Conservation (phyloP, 495 filamentous ascomycete species). For the Venustampulla echinocandica region DNA sequence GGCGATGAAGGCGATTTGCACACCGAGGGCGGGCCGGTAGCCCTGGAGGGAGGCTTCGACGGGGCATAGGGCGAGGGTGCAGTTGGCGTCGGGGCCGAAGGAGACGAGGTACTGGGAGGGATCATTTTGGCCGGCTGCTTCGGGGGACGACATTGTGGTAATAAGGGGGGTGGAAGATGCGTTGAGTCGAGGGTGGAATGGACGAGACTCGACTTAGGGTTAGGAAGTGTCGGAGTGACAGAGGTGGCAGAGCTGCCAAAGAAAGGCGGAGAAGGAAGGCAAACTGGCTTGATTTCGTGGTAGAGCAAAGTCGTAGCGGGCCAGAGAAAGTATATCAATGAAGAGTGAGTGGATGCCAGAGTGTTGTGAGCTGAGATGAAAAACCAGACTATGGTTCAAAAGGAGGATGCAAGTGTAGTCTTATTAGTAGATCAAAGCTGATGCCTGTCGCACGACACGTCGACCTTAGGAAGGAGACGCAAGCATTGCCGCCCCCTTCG, state of each 20-base stretch:
- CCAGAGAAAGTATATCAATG: background rate
- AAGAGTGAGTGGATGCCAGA: background rate
- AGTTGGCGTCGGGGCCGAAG: constrained; percentile 23
- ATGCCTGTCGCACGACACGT: background rate
- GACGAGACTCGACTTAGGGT: background rate
- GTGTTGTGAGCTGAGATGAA: constrained; percentile 1
- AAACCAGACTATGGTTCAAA: background rate
- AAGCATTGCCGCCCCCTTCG: background rate
- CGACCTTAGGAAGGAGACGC: background rate
- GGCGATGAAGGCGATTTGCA: constrained; percentile 20
- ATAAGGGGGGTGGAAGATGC: background rate
- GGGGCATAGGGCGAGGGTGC: constrained; percentile 19
- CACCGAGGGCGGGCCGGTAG: constrained; percentile 3
- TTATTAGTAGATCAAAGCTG: background rate
- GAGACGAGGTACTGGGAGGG: constrained; percentile 1
- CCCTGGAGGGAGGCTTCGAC: background rate
- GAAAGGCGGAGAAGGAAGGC: background rate
- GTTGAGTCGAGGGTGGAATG: background rate
- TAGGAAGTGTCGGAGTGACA: constrained; percentile 1
- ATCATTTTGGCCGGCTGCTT: background rate
- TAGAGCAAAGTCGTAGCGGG: background rate
- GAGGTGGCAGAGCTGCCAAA: background rate
- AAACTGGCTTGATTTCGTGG: constrained; percentile 4
- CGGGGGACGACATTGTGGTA: constrained; percentile 1
- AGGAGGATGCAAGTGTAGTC: background rate